Evolutionary conservation across 495 filamentous ascomycete species (phyloP), one percentile per base, ranked within the genome.

Genomic region (Haplographium delicatum): DNA sequence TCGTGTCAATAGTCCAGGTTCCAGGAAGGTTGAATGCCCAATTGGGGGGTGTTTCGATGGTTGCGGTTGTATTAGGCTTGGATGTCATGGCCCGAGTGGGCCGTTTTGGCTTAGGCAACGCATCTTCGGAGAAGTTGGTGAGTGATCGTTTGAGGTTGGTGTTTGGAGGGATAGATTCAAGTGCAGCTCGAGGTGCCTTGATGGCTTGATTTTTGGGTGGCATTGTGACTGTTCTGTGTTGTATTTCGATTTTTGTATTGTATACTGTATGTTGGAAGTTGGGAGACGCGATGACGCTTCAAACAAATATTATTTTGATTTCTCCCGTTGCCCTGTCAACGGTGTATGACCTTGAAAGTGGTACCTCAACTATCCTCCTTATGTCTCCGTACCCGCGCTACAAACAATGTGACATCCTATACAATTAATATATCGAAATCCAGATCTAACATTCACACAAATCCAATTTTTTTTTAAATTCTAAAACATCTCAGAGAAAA

Each of bases 11-110:
- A 27, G 42, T 44, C 42, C 42, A 44, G 11, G 7, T 30, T 26
- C 42, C 42, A 9, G 20, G 11, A 5, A 44, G 15, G n/a, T 44
- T 23, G 22, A 27, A 44, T 20, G 42, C 42, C 42, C 42, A 44
- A 26, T 26, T 30, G n/a, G 42, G 42, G n/a, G 42, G 42, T 44
- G n/a, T 44, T 23, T 44, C 42, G 42, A 44, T 44, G 25, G 33
- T 35, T 35, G 33, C 33, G 33, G 33, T 35, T 35, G 33, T 35
- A 5, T 35, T 35, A 16, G 33, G 33, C 33, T 35, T 35, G 33
- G 33, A 35, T 35, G 33, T 35, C 33, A n/a, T 35, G 33, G 33
- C 33, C 33, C 33, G 33, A 35, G 11, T 35, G 33, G 33, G 4
- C 18, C 33, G 33, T 35, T 35, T 35, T n/a, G n/a, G n/a, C 33